phyloP scores from a whole-genome alignment of 108 stramenopile species.

The Fistulifera solaris region DNA sequence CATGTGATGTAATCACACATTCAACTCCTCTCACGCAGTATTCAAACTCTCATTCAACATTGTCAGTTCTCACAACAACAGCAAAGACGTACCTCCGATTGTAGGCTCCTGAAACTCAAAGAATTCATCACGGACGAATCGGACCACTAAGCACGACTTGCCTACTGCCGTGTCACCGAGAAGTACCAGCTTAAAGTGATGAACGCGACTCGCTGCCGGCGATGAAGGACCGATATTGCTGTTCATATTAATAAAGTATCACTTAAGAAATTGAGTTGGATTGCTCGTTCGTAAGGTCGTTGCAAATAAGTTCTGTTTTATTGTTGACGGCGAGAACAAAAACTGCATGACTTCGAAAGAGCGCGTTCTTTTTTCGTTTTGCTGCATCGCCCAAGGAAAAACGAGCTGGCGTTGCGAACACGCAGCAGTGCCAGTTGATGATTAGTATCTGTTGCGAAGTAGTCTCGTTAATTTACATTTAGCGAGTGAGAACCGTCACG shows the following conservation, averaged over 20 bases:
- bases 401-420: no score
- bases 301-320: neutral
- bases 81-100: slow-evolving; percentile 67
- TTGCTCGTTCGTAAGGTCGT: neutral
- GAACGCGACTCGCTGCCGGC: slow-evolving; percentile 83
- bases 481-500: no score
- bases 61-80: neutral
- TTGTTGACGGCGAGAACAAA: neutral
- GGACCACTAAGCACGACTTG: slow-evolving; percentile 93
- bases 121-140: slow-evolving; percentile 98
- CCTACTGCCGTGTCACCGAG: slow-evolving; percentile 99
- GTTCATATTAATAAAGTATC: neutral
- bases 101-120: slow-evolving; percentile 99
- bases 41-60: neutral
- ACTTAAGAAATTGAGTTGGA: neutral
- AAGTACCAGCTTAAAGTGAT: slow-evolving; percentile 98
- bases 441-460: no score
- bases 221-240: no score
- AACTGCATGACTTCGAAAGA: neutral
- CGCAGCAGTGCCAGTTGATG: no score
- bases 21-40: neutral
- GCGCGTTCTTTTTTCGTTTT: neutral
- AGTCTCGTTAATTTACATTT: no score
- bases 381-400: no score
- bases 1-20: neutral